Evolutionary conservation across 441 rosid species (phyloP), one percentile per base, ranked within the genome.

Genomic region (Mallotus repandus): DNA sequence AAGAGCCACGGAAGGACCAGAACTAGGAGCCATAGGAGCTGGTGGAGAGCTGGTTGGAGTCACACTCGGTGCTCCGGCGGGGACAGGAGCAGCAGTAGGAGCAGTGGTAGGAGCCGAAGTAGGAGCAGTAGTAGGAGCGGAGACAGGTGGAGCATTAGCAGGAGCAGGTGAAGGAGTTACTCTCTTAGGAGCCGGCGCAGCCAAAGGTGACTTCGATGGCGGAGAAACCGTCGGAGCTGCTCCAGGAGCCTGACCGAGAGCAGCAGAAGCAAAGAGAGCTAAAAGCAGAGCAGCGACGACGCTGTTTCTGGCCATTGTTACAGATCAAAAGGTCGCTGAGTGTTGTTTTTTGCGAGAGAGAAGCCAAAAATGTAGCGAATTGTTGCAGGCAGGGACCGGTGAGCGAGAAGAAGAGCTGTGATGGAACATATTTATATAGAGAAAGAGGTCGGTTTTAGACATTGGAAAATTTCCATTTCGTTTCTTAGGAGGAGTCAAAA

Each of bases 221-320:
- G 82, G 35, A 18, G 60, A n/a, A n/a, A 54, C 58, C 3, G 80
- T 69, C 0, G 87, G 87, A 5, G 97, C 79, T 2, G 88, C 80
- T 62, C 74, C 83, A 1, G 95, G 94, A 73, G 89, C 86, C 85
- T 89, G 97, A 62, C 88, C 91, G 29, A 84, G 54, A 41, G 87
- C 87, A 14, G 89, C 83, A 43, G 74, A 73, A 50, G 78, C 86
- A 21, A 83, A 14, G 60, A 91, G 82, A 69, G 89, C 84, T 57
- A 87, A 68, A 69, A 91, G 80, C 18, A 79, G n/a, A 18, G 80
- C 18, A 61, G 72, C 49, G 48, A 83, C 73, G 55, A 85, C 15
- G 65, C 82, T 32, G 8, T 77, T 73, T 74, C 50, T 35, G 14
- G 90, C 90, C 94, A 91, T 89, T 59, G 76, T 38, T n/a, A 5